Evolutionary conservation across 1,284 basidiomycete species (phyloP).

Genomic region (Heterobasidion annosum): DNA sequence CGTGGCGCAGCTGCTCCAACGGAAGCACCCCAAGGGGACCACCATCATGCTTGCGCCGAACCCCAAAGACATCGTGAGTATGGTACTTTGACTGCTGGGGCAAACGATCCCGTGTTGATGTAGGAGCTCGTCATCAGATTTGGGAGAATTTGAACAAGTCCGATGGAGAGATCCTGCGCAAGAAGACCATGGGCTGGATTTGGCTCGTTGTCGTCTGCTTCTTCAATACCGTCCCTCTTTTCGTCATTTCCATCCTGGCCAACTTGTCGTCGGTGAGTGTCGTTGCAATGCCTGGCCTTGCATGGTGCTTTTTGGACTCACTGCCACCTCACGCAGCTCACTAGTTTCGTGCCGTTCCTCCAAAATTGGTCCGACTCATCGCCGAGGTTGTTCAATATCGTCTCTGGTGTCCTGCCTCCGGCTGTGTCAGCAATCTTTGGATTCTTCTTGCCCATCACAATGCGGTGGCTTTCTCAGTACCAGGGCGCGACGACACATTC

Average conservation of each 20-base stretch:
- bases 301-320: not conserved
- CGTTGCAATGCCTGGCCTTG: not conserved
- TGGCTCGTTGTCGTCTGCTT: conserved; percentile 74
- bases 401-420: conserved; percentile 86
- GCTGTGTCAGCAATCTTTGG: conserved; percentile 83
- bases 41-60: conserved; percentile 71
- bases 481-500: conserved; percentile 76
- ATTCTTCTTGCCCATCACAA: conserved; percentile 80
- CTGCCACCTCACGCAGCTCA: conserved; percentile 33
- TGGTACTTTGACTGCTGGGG: not conserved
- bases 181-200: conserved; percentile 67
- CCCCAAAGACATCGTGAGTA: conserved; percentile 74
- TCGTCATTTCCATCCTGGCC: conserved; percentile 74
- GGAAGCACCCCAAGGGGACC: conserved; percentile 68
- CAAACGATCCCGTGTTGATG: conserved; percentile 12
- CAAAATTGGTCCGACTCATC: conserved; percentile 56
- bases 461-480: conserved; percentile 78
- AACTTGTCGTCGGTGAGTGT: conserved; percentile 63
- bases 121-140: conserved; percentile 35
- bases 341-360: conserved; percentile 63
- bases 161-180: conserved; percentile 54
- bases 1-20: conserved; percentile 61
- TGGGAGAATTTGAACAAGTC: conserved; percentile 84
- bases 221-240: conserved; percentile 86
- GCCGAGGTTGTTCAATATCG: conserved; percentile 54